Evolutionary conservation across 352 stramenopile genomes (phyloP).

Genomic region (Globisporangium alternatum): DNA sequence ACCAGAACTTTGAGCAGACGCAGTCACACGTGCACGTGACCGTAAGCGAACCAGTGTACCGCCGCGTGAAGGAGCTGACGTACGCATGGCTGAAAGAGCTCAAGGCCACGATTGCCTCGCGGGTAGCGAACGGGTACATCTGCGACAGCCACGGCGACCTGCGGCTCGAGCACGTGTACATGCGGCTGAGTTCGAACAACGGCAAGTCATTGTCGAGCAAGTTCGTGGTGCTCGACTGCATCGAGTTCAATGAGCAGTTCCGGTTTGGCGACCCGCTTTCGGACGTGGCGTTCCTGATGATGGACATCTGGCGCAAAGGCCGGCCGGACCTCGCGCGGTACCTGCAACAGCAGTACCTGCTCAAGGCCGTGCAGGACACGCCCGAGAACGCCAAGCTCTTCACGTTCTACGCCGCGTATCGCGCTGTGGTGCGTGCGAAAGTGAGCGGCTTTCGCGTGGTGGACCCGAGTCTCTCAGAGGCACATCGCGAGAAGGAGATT

Average conservation of each 20-base stretch:
- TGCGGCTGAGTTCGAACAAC: slow-evolving; percentile 18
- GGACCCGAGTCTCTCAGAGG: slow-evolving; percentile 42
- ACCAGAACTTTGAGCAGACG: slow-evolving; percentile 75
- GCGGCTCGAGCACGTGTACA: slow-evolving; percentile 65
- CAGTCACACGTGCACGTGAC: slow-evolving; percentile 40
- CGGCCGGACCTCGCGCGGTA: slow-evolving; percentile 47
- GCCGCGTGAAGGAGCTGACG: slow-evolving; percentile 49
- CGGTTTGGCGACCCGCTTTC: slow-evolving; percentile 62
- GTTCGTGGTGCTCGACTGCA: slow-evolving; percentile 67
- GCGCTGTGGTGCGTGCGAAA: slow-evolving; percentile 67
- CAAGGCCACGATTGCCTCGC: slow-evolving; percentile 29
- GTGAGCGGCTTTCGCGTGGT: slow-evolving; percentile 63
- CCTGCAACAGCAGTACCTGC: slow-evolving; percentile 54
- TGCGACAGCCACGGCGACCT: slow-evolving; percentile 70
- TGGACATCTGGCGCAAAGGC: slow-evolving; percentile 66
- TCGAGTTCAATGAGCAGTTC: slow-evolving; percentile 83
- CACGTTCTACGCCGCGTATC: slow-evolving; percentile 64
- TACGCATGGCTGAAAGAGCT: slow-evolving; percentile 48
- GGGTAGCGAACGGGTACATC: slow-evolving; percentile 56
- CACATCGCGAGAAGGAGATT: slow-evolving; percentile 30
- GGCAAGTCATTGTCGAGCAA: slow-evolving; percentile 2
- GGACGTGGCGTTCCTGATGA: slow-evolving; percentile 65
- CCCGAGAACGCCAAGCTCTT: slow-evolving; percentile 49
- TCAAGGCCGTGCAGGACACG: slow-evolving; percentile 43
- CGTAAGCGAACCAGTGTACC: slow-evolving; percentile 44